A percentile compares a stretch with the other conserved stretches of the same genome.
These are phyloP conservation scores for Maudiozyma pseudohumilis DNA, from an alignment of 805 yeast species.

Conservation along the genomic window DNA sequence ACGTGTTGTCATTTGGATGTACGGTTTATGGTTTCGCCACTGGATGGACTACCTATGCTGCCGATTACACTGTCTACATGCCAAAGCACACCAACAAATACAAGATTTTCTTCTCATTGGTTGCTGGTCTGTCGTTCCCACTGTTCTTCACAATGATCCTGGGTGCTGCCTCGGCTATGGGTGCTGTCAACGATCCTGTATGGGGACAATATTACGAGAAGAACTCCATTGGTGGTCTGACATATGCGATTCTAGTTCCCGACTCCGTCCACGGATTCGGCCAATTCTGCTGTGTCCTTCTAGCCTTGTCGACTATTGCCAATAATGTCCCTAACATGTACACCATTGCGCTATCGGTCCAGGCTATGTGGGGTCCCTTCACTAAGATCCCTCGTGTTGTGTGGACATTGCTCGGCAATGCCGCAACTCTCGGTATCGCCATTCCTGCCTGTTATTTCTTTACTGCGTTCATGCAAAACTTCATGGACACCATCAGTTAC, in stretches of 20 bases:
- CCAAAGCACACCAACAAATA: slow-evolving; percentile 49
- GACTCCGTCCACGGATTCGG: slow-evolving; percentile 84
- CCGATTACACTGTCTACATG: slow-evolving; percentile 87
- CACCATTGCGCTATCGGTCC: slow-evolving; percentile 78
- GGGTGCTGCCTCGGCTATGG: slow-evolving; percentile 83
- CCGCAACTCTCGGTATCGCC: slow-evolving; percentile 69
- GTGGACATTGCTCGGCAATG: slow-evolving; percentile 74
- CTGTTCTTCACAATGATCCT: slow-evolving; percentile 60
- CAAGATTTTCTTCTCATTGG: slow-evolving; percentile 54
- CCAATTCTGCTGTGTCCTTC: slow-evolving; percentile 73
- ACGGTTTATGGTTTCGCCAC: slow-evolving; percentile 80
- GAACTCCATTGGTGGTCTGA: slow-evolving; percentile 68
- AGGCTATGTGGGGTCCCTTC: slow-evolving; percentile 68
- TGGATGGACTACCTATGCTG: slow-evolving; percentile 92
- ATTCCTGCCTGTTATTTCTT: slow-evolving; percentile 81
- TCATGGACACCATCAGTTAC: slow-evolving; percentile 86
- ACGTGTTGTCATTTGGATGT: slow-evolving; percentile 74
- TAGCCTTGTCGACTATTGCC: slow-evolving; percentile 78
- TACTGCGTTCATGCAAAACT: slow-evolving; percentile 64
- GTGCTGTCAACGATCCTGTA: slow-evolving; percentile 37
- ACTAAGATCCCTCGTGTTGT: slow-evolving; percentile 65
- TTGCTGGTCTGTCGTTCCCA: slow-evolving; percentile 56
- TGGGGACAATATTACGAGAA: slow-evolving; percentile 43
- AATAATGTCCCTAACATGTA: slow-evolving; percentile 91
- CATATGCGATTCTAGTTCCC: slow-evolving; percentile 64